Evolutionary conservation across 1,284 basidiomycete species (phyloP).

Genomic region (Coniophora puteana): DNA sequence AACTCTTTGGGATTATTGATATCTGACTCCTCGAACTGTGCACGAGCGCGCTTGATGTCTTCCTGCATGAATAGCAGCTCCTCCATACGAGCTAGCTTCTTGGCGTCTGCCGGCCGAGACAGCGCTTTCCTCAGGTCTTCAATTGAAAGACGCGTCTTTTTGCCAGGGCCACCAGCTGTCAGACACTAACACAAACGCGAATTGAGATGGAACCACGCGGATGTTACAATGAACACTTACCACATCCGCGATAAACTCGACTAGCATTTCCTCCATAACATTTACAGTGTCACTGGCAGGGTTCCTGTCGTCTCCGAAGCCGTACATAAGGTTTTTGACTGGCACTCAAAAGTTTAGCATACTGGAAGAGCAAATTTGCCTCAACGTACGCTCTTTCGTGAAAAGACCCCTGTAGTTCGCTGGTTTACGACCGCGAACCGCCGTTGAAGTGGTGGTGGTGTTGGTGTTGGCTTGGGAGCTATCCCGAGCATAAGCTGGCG

Average conservation of each 20-base stretch:
- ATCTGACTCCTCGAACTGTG: constrained; percentile 71
- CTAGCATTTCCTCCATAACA: constrained; percentile 92
- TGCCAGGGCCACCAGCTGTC: constrained; percentile 62
- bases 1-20: constrained; percentile 49
- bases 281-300: constrained; percentile 84
- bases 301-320: constrained; percentile 90
- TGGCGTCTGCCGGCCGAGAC: constrained; percentile 74
- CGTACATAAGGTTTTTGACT: constrained; percentile 92
- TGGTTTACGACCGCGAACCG: constrained; percentile 52
- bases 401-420: constrained; percentile 69
- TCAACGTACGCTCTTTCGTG: constrained; percentile 68
- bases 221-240: constrained; percentile 42
- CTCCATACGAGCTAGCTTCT: constrained; percentile 86
- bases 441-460: constrained; percentile 35
- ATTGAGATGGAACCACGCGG: constrained; percentile 7
- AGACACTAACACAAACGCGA: constrained; percentile 49
- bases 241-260: constrained; percentile 88
- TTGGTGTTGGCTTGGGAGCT: constrained; percentile 27
- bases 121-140: constrained; percentile 78
- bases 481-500: constrained; percentile 53
- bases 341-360: constrained; percentile 7
- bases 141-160: constrained; percentile 70
- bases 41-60: constrained; percentile 85
- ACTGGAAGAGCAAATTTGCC: neutral
- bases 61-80: constrained; percentile 89